Base-by-base conservation (phyloP, 1,284 basidiomycete genomes). In the Fomitopsis palustris region DNA sequence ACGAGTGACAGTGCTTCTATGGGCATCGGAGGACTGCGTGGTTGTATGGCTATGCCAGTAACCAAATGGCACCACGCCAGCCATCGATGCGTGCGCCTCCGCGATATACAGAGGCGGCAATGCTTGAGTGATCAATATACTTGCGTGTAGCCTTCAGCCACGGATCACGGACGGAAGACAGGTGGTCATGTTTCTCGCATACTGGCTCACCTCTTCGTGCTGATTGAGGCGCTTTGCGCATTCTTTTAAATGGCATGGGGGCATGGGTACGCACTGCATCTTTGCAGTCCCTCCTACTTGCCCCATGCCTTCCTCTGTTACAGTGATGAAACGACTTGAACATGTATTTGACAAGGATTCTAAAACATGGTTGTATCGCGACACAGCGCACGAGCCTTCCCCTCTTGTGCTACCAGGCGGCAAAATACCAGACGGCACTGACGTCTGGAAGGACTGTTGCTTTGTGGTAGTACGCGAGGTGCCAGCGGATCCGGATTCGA, bases 241-340 rank as follows among this genome's bases (percentile, higher is more conserved):
- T n/a, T n/a, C n/a, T n/a, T 37, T 37, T 19, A 43, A 14, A 43
- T 43, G 21, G 21, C 42, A 1, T 23, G 4, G 23, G 19, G 5
- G 25, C 19, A 16, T 23, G 21, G 42, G 25, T 12, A 12, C n/a
- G 2, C 19, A 43, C 21, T 19, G 25, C 42, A 21, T 23, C 42
- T 23, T 5, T 8, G 1, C 21, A 14, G 10, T 4, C 6, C n/a
- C 19, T 23, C 42, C 19, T 43, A 19, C 21, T 25, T 9, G 12
- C 42, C 42, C 14, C 42, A 51, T 33, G 47, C 3, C 14, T 16
- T 14, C 7, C 21, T 68, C 75, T 12, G 77, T 78, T 37, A 78
- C 81, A 56, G 83, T 84, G 69, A 71, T 84, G 65, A 84, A 84
- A 67, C 80, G 81, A 2, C 77, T 85, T 43, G 83, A 84, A 65